Base-by-base conservation (phyloP, 2,329 filamentous ascomycete genomes). In the Xylaria sp. region DNA sequence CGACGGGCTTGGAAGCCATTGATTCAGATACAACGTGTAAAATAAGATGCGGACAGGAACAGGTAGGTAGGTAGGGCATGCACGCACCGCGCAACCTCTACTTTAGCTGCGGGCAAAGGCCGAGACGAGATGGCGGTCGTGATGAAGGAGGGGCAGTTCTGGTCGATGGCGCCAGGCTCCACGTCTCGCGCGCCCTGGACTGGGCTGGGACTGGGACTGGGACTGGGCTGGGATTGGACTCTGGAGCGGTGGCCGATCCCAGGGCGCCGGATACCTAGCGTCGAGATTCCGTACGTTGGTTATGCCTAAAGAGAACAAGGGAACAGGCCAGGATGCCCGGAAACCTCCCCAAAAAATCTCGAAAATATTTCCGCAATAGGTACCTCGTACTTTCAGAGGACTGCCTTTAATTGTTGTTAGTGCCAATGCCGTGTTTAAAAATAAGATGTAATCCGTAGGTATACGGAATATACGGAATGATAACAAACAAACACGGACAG, bases 121-220 rank as follows among this genome's bases (percentile, higher is more conserved):
- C 52, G 55, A 55, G 58, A 56, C 52, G 55, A 55, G 58, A 56
- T 60, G 55, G 55, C 60, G 46, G 50, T 44, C 16, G 50, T 51
- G 49, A 23, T 55, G 52, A n/a, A 58, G 55, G 60, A 63, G 61
- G 61, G 61, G 61, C 56, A 59, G 58, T 55, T 57, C 23, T 30
- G 23, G 23, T 30, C 23, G 23, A 30, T 30, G 6, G 16, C n/a
- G 39, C 61, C 55, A 56, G 59, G 61, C 59, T 63, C 58, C 55
- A 63, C 58, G 60, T 60, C 58, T 23, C 55, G 52, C 55, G 51
- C 54, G 60, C 60, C 47, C 49, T 60, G 58, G 55, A 49, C 23
- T 30, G 23, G 23, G 23, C 23, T 30, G 23, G 23, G 23, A 16
- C 16, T 16, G 23, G 23, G 23, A 16, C 16, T 16, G 16, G 16